Evolutionary conservation across 2,329 filamentous ascomycete species (phyloP), one percentile per base, ranked within the genome.

Genomic region (Cladosporium phlei): DNA sequence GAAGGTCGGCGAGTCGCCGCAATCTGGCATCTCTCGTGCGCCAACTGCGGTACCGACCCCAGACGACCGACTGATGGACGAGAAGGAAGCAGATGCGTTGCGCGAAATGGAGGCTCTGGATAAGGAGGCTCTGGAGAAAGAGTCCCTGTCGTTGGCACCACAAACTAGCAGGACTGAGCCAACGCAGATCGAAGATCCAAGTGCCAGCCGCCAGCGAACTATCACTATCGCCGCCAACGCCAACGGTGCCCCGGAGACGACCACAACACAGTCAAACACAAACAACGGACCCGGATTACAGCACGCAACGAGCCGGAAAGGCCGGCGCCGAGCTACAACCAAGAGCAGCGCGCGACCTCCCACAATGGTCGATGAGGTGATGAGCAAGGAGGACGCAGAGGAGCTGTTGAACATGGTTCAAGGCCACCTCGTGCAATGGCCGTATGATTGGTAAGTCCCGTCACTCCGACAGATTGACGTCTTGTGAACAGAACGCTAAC

Each of bases 351-450:
- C 79, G 24, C 77, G 80, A 32, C 79, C 79, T 1, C 32, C 53
- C 11, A 80, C 83, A 55, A 72, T 77, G 11, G 70, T 76, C 1
- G 90, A 95, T 52, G 88, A 95, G 42, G 56, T 96, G 55, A 75
- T 96, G 44, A 76, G 78, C 21, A 80, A 79, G 46, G 76, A 78
- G 5, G 87, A 94, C 55, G 87, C 89, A 1, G 90, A 95, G 63
- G 85, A 87, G 57, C 69, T 97, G 55, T 72, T 96, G 55, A 79
- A 80, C 53, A 71, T 93, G 70, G 78, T 93, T 20, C 91, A 97
- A 66, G 93, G 93, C 1, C 83, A 90, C 63, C 67, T 98, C 43
- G 90, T 98, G 20, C 73, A 88, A 53, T 98, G 94, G 74, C 93
- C 93, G 5, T 95, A 97, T 67, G 88, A 98, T 60, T 98, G 94